Base-by-base conservation (phyloP, 192 early-diverging fungal genomes). In the Ambispora gerdemannii region DNA sequence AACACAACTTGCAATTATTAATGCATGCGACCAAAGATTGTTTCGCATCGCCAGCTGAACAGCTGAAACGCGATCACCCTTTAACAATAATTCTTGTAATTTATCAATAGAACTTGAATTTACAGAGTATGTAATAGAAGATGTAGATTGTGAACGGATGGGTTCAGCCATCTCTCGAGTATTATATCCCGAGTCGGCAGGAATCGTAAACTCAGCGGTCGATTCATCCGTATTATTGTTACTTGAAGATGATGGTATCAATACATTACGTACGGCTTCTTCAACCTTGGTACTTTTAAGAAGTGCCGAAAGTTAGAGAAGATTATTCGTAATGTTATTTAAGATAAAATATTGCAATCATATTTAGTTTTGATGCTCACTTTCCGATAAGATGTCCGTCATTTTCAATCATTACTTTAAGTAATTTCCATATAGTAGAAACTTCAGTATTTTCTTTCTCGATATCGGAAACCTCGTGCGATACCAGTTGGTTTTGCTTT, bases 1-100 rank as follows among this genome's bases (percentile, higher is more conserved):
- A 3, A 95, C 88, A 67, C 91, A 89, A 71, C 91, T 95, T 33
- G 90, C 88, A 75, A 99, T 89, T 8, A 96, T 85, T 22, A 97
- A 82, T 4, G 95, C 97, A 77, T 97, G 92, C 0, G 89, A 77
- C 97, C 97, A 99, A 43, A 95, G 61, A 51, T 80, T 64, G 55
- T 75, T 67, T 71, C 74, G 65, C 38, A 83, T 77, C 3, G 78
- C 76, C 32, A 78, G 74, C 28, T 74, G 75, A 74, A 85, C 75
- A 65, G 90, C 84, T 30, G 74, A 75, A n/a, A 81, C 58, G 70
- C 84, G 78, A 76, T 90, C 81, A 50, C 88, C 81, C 50, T 83
- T 76, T 17, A 88, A 69, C 13, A 97, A 80, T 2, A 81, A 72
- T 0, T 82, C 65, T 65, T 88, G 83, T 19, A 95, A 82, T 6